Evolutionary conservation across 345 rosid species (phyloP), one percentile per base, ranked within the genome.

Genomic region (Toxicodendron radicans): DNA sequence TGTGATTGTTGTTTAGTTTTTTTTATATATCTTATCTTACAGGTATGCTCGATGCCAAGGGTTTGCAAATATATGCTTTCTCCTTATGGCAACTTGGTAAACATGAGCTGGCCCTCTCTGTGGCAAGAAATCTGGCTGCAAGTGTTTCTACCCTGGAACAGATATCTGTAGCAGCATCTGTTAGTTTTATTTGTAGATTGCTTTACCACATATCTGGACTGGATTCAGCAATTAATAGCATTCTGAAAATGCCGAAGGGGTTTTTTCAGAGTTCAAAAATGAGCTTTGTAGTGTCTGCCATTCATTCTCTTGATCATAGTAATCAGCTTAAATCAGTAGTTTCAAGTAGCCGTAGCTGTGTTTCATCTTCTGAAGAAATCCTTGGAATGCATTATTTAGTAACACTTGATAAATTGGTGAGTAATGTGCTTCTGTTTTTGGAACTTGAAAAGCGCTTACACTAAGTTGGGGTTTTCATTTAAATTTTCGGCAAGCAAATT

Each of bases 21-120:
- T 27, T 7, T 53, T 13, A 27, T 53, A 16, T 73, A 18, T 57
- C 65, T 35, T 70, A 68, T 43, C 33, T 77, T 82, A 30, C 71
- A 94, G 94, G 97, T 78, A 75, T 84, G 84, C 96, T 92, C 71
- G 93, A 90, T 71, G 83, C 79, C 0, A 87, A 87, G 87, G 86
- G 87, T 43, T 82, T 93, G 82, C 97, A 93, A 79, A 78, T 93
- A 76, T 90, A 93, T 86, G 96, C 97, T 72, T 77, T 87, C 77
- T 90, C 93, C 74, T 75, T 95, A 67, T 95, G 98, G 96, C 77
- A 89, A 85, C 86, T 85, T 83, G 98, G 96, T 73, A 85, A 87
- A 71, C 78, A 83, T 70, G 92, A 89, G 69, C 75, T 64, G 74
- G 94, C 98, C 53, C 89, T 91, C 79, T 81, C 86, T 71, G 88